phyloP scores from a whole-genome alignment of 148 eudicot genomes.

The Camellia japonica region DNA sequence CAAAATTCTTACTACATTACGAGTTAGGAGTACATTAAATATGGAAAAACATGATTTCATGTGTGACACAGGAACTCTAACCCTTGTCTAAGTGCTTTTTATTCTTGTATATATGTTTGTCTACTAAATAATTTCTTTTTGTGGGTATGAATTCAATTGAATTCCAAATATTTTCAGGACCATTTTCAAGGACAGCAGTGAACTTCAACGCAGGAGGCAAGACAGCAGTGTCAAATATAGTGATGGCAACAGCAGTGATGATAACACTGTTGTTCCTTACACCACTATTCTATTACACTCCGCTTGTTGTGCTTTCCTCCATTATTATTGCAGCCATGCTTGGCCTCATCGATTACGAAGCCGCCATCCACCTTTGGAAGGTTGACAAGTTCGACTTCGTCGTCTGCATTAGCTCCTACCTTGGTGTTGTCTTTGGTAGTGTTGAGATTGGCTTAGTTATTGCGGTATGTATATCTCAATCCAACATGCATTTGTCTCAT shows the following conservation, averaged over 20 bases:
- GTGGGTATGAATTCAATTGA: background rate
- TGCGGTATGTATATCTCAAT: conserved; percentile 31
- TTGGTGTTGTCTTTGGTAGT: conserved; percentile 58
- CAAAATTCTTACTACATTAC: no score
- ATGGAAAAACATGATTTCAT: no score
- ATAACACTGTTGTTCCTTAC: conserved; percentile 49
- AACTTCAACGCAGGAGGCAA: conserved; percentile 68
- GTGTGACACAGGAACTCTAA: no score
- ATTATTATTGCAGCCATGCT: conserved; percentile 65
- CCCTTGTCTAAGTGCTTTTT: no score
- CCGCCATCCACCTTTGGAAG: conserved; percentile 48
- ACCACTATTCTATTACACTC: conserved; percentile 68
- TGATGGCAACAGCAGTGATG: conserved; percentile 64
- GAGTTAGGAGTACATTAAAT: no score
- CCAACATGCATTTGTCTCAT: no score
- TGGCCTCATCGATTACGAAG: conserved; percentile 53
- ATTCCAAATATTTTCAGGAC: conserved; percentile 31
- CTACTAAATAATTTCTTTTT: background rate
- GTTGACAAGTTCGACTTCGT: conserved; percentile 69
- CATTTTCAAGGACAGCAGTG: conserved; percentile 69
- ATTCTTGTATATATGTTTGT: background rate
- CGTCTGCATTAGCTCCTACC: conserved; percentile 42
- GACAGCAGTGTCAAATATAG: conserved; percentile 57
- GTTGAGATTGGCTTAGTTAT: conserved; percentile 50
- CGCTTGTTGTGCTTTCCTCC: conserved; percentile 55